Conservation (phyloP, 352 stramenopile genomes). For the Saprolegnia diclina region DNA sequence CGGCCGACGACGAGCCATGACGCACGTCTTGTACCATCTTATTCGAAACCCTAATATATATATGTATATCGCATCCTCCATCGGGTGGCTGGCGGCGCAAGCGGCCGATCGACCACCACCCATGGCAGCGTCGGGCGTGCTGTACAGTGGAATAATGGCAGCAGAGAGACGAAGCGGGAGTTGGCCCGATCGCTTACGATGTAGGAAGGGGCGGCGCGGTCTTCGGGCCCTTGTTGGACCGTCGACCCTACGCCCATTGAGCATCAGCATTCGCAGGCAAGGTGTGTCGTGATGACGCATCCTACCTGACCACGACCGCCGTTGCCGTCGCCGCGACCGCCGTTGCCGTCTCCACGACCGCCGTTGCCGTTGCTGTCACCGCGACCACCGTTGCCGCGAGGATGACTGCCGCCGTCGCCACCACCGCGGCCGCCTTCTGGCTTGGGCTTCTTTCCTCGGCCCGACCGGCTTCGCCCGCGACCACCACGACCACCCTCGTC, state of each 20-base stretch:
- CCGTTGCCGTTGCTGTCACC: not conserved
- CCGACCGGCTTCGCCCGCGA: not conserved
- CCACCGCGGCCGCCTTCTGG: not conserved
- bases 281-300: too few relatives aligned
- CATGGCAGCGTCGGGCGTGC: not conserved
- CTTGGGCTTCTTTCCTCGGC: slow-evolving; percentile 3
- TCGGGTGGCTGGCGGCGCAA: too few relatives aligned
- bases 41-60: slow-evolving; percentile 1
- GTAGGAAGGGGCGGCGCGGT: not conserved
- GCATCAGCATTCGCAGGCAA: too few relatives aligned
- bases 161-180: too few relatives aligned
- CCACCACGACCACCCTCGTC: slow-evolving; percentile 16
- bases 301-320: not conserved
- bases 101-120: not conserved
- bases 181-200: not conserved
- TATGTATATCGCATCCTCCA: not conserved
- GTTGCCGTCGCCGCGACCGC: not conserved
- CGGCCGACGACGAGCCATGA: not conserved
- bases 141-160: not conserved
- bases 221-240: not conserved
- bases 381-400: not conserved
- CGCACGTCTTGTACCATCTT: not conserved
- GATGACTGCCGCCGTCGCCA: not conserved
- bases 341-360: not conserved
- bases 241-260: too few relatives aligned